phyloP scores from a whole-genome alignment of 78 protist species.

The Acrasis kona region DNA sequence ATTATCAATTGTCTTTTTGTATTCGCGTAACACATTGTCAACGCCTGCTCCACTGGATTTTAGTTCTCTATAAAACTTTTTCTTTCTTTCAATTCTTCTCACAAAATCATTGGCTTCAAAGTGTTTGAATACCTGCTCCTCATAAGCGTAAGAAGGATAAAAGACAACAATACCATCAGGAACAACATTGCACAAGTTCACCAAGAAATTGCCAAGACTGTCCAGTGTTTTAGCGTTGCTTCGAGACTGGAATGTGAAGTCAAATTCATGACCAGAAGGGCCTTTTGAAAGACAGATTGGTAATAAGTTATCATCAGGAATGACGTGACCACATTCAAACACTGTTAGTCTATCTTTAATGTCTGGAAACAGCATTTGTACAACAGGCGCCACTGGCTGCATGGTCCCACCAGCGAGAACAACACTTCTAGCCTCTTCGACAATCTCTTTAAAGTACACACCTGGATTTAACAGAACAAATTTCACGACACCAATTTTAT shows the following conservation, averaged over 20 bases:
- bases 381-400: slow-evolving; percentile 35
- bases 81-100: slow-evolving; percentile 8
- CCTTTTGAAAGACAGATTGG: slow-evolving; percentile 25
- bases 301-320: slow-evolving; percentile 28
- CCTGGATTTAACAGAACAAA: neutral
- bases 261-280: slow-evolving; percentile 5
- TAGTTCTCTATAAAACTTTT: neutral
- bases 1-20: neutral
- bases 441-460: slow-evolving; percentile 14
- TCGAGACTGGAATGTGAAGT: slow-evolving; percentile 27
- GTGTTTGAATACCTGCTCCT: slow-evolving; percentile 62
- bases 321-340: slow-evolving; percentile 56
- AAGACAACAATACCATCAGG: slow-evolving; percentile 69
- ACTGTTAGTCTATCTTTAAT: neutral
- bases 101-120: neutral
- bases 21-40: neutral
- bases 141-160: slow-evolving; percentile 66
- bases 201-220: slow-evolving; percentile 8
- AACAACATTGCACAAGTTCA: slow-evolving; percentile 7
- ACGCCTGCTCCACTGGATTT: neutral
- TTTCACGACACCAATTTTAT: neutral
- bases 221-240: neutral
- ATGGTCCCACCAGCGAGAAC: slow-evolving; percentile 70
- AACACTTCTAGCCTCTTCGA: slow-evolving; percentile 17
- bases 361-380: slow-evolving; percentile 16